Conservation (phyloP, 108 stramenopile species). For the Cyclostephanos tholiformis region DNA sequence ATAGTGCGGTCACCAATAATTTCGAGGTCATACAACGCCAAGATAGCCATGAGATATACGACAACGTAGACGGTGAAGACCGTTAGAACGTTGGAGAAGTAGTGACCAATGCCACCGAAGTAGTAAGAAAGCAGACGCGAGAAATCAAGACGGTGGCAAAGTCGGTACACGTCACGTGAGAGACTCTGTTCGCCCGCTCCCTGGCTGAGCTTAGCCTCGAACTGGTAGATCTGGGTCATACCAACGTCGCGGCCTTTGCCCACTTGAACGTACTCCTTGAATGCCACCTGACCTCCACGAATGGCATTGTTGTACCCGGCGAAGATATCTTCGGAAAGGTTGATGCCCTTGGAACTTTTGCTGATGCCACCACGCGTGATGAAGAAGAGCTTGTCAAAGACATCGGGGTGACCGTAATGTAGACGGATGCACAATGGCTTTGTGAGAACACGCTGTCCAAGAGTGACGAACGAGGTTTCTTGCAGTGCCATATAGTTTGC, state of each 20-base stretch:
- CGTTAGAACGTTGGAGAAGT: slow-evolving; percentile 94
- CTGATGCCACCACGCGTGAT: slow-evolving; percentile 96
- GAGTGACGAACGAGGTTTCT: slow-evolving; percentile 96
- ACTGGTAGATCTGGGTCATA: slow-evolving; percentile 99
- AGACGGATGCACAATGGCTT: slow-evolving; percentile 93
- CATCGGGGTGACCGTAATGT: slow-evolving; percentile 98
- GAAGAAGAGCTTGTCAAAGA: slow-evolving; percentile 98
- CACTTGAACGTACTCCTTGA: slow-evolving; percentile 97
- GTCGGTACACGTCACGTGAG: slow-evolving; percentile 94
- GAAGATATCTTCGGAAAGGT: slow-evolving; percentile 98
- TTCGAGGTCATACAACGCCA: slow-evolving; percentile 91
- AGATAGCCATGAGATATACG: slow-evolving; percentile 90
- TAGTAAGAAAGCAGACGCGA: slow-evolving; percentile 96
- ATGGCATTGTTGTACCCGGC: slow-evolving; percentile 97
- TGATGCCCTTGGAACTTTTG: slow-evolving; percentile 98
- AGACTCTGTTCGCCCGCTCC: slow-evolving; percentile 98
- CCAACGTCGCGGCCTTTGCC: slow-evolving; percentile 99
- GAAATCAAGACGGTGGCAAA: slow-evolving; percentile 95
- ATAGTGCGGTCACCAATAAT: slow-evolving; percentile 92
- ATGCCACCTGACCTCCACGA: slow-evolving; percentile 91
- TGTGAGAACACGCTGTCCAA: slow-evolving; percentile 96
- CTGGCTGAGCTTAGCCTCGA: slow-evolving; percentile 98
- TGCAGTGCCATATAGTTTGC: slow-evolving; percentile 99
- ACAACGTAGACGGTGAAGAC: slow-evolving; percentile 93
- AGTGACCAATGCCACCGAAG: slow-evolving; percentile 98